Evolutionary conservation across 2,329 filamentous ascomycete genomes (phyloP), one percentile per base, ranked within the genome.

Genomic region (Microdochium trichocladiopsis): DNA sequence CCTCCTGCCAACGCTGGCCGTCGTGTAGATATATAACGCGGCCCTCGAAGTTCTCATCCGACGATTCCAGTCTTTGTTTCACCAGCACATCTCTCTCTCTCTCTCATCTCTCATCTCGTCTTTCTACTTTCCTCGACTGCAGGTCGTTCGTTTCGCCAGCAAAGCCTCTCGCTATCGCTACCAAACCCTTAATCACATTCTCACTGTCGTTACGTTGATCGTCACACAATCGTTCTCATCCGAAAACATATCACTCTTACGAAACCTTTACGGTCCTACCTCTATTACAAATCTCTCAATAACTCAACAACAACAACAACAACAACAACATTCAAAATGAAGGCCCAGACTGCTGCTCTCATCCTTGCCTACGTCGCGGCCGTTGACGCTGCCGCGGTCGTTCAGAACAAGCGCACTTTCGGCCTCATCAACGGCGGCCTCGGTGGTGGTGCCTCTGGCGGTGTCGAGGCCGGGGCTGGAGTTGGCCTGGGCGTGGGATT

Each of bases 71-170:
- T 18, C 18, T 12, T 23, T 45, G n/a, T 45, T 23, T 22, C 41
- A 45, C 18, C 41, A 45, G n/a, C 41, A 45, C 41, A 45, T 45
- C 41, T 45, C 41, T 45, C 28, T 45, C 41, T 45, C 41, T 45
- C 28, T 31, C 28, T 31, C 28, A 31, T 31, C 28, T 31, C 41
- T 45, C 18, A 22, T 22, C 41, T 45, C 41, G 14, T 45, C 41
- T 45, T 18, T 12, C 18, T 45, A 18, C 41, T 45, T 18, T 9
- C 14, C 22, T 23, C 18, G 14, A 21, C 16, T 45, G 18, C 41
- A 45, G 41, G 41, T 45, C 41, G 41, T 45, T 23, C 41, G 21
- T 45, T 45, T 37, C 33, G 33, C 33, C 14, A 37, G 33, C 33
- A 37, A 11, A 37, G 33, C 33, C 14, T 16, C 14, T 37, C 33